Base-by-base conservation (phyloP, 1,284 basidiomycete genomes). In the Apiotrichum laibachii region DNA sequence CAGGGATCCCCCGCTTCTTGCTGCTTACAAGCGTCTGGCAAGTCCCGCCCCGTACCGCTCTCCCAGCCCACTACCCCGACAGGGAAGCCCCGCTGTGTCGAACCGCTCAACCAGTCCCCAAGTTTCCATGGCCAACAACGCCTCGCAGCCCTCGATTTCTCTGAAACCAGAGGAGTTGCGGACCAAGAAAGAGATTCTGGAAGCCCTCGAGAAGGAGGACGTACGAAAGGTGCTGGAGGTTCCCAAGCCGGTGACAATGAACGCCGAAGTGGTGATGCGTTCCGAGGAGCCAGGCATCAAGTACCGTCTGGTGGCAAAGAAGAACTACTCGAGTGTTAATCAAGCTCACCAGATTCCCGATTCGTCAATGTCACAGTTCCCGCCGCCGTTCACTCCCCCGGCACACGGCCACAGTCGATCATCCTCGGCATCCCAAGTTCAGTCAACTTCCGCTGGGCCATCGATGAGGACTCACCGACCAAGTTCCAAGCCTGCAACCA, bases 211-310 rank as follows among this genome's bases (percentile, higher is more conserved):
- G 19, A 21, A 18, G 48, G 37, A 22, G 37, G 9, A 34, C 10
- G 19, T 37, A 1, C 21, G 19, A 9, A 10, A 5, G 19, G 18
- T 19, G 35, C 13, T 4, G 11, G 35, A 39, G 6, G 21, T 19
- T 8, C 50, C 50, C 11, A 31, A 7, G 16, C 50, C 50, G 6
- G 35, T 51, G 8, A 35, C 9, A 9, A 40, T 51, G 8, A 21
- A 34, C 33, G 19, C 31, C 12, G 35, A 19, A 4, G n/a, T 51
- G 6, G 22, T 51, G 13, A 13, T 37, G 19, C 50, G 35, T 11
- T 16, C 26, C 18, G 51, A 53, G 34, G 51, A 53, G n/a, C 51
- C 51, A 3, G 51, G 51, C 8, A 26, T 53, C 3, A 19, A 35
- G 31, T 53, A 50, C 19, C 34, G 35, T 5, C 34, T 50, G 0